These are phyloP conservation scores for Pyrus hybrid DNA, from an alignment of 331 rosid species.

Conservation along the genomic window DNA sequence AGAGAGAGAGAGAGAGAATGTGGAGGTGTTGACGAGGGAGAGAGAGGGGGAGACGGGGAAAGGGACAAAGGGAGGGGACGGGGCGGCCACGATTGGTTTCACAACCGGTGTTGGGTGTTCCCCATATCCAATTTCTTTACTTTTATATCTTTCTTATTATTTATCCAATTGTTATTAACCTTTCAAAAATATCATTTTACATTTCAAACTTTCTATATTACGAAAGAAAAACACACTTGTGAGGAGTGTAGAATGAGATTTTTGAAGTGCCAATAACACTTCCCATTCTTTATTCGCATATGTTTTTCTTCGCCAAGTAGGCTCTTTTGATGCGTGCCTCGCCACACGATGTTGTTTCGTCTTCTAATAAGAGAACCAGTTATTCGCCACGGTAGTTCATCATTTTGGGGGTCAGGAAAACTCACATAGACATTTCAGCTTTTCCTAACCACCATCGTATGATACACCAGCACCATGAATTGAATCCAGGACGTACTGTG, in stretches of 20 bases:
- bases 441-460: fast-evolving
- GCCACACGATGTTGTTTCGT: too few relatives aligned
- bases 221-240: too few relatives aligned
- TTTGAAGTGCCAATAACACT: too few relatives aligned
- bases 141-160: not conserved
- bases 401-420: fast-evolving
- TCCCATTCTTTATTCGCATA: too few relatives aligned
- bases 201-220: too few relatives aligned
- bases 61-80: conserved; percentile 20
- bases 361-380: too few relatives aligned
- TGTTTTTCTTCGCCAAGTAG: too few relatives aligned
- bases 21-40: conserved; percentile 34
- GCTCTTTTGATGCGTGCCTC: too few relatives aligned
- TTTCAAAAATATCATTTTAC: too few relatives aligned
- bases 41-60: conserved; percentile 11
- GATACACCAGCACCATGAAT: fast-evolving
- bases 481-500: fast-evolving
- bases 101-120: conserved; percentile 4
- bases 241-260: too few relatives aligned
- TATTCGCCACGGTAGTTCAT: fast-evolving
- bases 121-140: conserved; percentile 1
- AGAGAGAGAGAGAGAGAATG: not conserved
- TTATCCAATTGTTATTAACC: not conserved
- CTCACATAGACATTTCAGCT: too few relatives aligned
- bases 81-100: conserved; percentile 38